Evolutionary conservation across 768 basidiomycete species (phyloP), one percentile per base, ranked within the genome.

Genomic region (Lentinula raphanica): DNA sequence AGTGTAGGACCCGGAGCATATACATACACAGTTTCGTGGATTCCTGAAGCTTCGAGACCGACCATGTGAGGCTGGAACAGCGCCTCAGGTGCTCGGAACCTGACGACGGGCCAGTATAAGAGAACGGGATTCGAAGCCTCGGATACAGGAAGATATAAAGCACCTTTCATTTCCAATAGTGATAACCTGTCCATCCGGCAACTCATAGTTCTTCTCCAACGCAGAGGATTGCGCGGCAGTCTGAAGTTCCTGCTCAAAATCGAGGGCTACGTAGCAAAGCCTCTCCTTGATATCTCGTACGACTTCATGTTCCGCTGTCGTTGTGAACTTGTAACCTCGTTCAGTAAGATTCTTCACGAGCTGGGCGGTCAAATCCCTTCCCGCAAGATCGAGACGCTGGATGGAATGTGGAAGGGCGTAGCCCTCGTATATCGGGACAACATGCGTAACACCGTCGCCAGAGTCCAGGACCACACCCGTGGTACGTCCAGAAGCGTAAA

Each of bases 391-490:
- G 63, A 97, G 81, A 75, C 94, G 88, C 58, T 87, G 83, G 69
- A 97, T 95, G 65, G 94, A 92, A 71, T 97, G 94, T 45, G 93
- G 93, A 45, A 97, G 82, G 42, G 90, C 76, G 79, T 93, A 96
- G 74, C 81, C 94, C 73, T 97, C 94, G 77, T 96, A 97, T 69
- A 97, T 96, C 62, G 94, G 94, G 35, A 97, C 94, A 28, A 91
- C 93, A 82, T 97, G 94, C 56, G 90, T 87, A 62, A 96, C 94
- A 82, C 94, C 94, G 73, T 97, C 94, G 69, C 94, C 94, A 21
- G 94, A 96, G 75, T 97, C 94, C 67, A 95, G 81, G 27, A 97
- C 94, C 74, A 97, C 88, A 81, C 88, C 88, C 40, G 94, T 96
- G 35, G 94, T 96, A 72, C 94, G 89, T 74, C 94, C 94, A 25